These are phyloP conservation scores for Sphaerostilbella broomeana DNA, from an alignment of 2,329 filamentous ascomycete genomes.

Conservation along the genomic window DNA sequence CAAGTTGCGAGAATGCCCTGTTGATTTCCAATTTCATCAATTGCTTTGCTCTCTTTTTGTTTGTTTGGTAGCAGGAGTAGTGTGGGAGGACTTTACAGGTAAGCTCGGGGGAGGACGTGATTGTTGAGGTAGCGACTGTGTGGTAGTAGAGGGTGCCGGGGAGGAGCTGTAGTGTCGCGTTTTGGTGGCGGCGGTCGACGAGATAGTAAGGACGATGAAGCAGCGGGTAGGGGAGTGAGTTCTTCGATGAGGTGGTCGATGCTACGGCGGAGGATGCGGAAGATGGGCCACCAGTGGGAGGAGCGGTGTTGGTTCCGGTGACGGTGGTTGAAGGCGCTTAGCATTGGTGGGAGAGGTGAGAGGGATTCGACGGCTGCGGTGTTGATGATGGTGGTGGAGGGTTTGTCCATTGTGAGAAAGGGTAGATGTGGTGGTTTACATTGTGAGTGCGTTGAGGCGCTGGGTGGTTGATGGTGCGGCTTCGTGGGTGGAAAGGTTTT, in stretches of 20 bases:
- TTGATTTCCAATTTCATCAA: neutral
- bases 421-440: too few relatives aligned
- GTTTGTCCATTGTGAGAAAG: neutral
- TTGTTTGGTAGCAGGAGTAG: neutral
- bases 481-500: too few relatives aligned
- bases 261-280: constrained; percentile 65
- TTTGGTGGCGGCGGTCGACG: neutral
- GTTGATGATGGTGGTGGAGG: constrained; percentile 2
- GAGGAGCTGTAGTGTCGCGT: neutral
- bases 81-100: constrained; percentile 26
- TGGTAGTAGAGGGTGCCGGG: constrained; percentile 3
- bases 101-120: constrained; percentile 29
- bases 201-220: neutral
- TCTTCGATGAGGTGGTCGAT: constrained; percentile 44
- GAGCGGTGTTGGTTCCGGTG: constrained; percentile 87
- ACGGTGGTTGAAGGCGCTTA: constrained; percentile 70
- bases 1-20: constrained; percentile 61
- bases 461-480: too few relatives aligned
- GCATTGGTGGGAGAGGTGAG: constrained; percentile 44
- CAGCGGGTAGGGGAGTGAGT: neutral
- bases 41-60: neutral
- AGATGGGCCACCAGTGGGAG: constrained; percentile 71
- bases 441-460: too few relatives aligned
- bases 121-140: constrained; percentile 25
- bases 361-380: constrained; percentile 23